Evolutionary conservation across 495 filamentous ascomycete species (phyloP), one percentile per base, ranked within the genome.

Genomic region (Lophiotrema nucula): DNA sequence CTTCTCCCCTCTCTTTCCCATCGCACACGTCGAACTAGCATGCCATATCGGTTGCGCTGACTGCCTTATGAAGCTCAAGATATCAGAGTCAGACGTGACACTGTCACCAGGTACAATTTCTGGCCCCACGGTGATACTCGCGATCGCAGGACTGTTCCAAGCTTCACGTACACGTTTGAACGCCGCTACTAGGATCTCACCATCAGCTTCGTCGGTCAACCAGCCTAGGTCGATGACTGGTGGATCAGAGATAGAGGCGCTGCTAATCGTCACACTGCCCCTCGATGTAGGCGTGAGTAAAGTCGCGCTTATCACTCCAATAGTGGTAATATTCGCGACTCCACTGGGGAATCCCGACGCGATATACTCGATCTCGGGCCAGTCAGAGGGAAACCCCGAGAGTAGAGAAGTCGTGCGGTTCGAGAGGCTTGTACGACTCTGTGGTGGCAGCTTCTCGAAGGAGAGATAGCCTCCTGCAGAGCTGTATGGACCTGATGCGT

Each of bases 361-460:
- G 24, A 81, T 26, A 53, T 76, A 81, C 67, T 83, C 79, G n/a
- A 82, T 57, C 21, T 84, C 80, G 0, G 82, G 83, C 82, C 82
- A 86, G 60, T 85, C 81, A 0, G 50, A 11, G 0, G 81, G 75
- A 46, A 79, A 79, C 47, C 16, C 60, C 55, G 5, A 84, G 74
- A 33, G 66, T 67, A 0, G 47, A n/a, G 19, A 26, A 22, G 46
- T 4, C 8, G 72, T 69, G 21, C 21, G 4, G n/a, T 35, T 0
- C 13, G 39, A 55, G 49, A 65, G 39, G 23, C 37, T 56, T 6
- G 21, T 25, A 18, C 62, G 50, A 11, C 56, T 22, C 13, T 37
- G 15, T 2, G 44, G 4, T 23, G 65, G 62, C 0, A 69, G 26
- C 48, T 64, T 69, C 24, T 68, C 67, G 43, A 50, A 69, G 4